Evolutionary conservation across 139 green algal species (phyloP).

Genomic region (Tetraselmis chui): DNA sequence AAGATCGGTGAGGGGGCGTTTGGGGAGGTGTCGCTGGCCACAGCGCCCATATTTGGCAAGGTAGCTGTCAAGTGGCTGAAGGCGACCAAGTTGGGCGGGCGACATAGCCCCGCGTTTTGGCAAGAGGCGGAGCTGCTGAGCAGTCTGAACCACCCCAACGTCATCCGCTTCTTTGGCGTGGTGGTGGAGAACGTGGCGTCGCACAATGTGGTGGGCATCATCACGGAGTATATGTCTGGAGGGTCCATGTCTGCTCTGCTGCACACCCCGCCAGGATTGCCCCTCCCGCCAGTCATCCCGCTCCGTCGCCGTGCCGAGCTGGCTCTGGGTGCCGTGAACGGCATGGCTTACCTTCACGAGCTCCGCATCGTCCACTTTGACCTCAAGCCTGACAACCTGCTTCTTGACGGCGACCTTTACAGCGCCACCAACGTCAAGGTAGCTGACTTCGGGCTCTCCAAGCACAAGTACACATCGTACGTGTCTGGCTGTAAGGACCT

Average conservation of each 20-base stretch:
- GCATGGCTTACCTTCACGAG: conserved; percentile 86
- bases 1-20: conserved; percentile 74
- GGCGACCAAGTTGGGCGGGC: conserved; percentile 31
- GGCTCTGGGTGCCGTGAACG: conserved; percentile 68
- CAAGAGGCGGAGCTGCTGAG: conserved; percentile 72
- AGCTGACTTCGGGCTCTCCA: conserved; percentile 79
- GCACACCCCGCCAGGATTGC: not conserved
- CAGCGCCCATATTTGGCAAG: conserved; percentile 54
- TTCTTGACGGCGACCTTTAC: conserved; percentile 61
- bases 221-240: conserved; percentile 81
- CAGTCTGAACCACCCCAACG: conserved; percentile 84
- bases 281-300: conserved; percentile 23
- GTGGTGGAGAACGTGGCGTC: conserved; percentile 40
- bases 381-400: conserved; percentile 90
- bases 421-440: conserved; percentile 42
- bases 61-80: conserved; percentile 84
- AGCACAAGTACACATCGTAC: conserved; percentile 68
- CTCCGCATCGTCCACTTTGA: conserved; percentile 91
- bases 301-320: conserved; percentile 62
- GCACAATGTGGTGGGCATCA: conserved; percentile 49
- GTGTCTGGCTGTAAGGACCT: conserved; percentile 43
- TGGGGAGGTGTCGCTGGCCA: conserved; percentile 68
- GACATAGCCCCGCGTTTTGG: conserved; percentile 72
- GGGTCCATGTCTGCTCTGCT: conserved; percentile 37
- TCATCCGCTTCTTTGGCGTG: conserved; percentile 87